Base-by-base conservation (phyloP, 106 monocot species). In the Acanthochlamys bracteata region DNA sequence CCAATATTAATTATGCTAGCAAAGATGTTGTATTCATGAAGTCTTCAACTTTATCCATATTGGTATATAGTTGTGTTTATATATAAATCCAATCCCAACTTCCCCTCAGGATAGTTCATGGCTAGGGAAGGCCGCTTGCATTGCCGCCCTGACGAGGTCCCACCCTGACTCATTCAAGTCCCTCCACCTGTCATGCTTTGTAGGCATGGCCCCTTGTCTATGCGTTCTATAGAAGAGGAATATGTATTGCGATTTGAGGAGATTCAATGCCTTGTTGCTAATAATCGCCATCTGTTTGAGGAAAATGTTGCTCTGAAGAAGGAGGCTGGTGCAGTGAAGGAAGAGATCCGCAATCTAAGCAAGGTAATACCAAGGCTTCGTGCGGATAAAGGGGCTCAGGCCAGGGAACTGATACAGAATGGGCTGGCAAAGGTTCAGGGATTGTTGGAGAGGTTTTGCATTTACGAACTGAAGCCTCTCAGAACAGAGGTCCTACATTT, bases 351-450 rank as follows among this genome's bases (percentile, higher is more conserved):
- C 63, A 42, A 39, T 19, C 16, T 74, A 53, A 64, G 83, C 27
- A 71, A 83, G 33, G 64, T 73, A 10, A 69, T 83, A 6, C 74
- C 80, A 10, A 71, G 67, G 67, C 40, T 83, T 22, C 69, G 83
- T 42, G 77, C 83, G 13, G 83, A 87, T 7, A 87, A 83, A 69
- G 87, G 83, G 59, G 47, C 51, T 7, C 67, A 75, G 61, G 21
- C 74, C 7, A 66, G 83, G 57, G 80, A 87, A 23, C 53, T 78
- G 24, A 82, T 82, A 27, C 76, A 89, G 66, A 82, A 54, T 58
- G 74, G 72, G 66, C 39, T 89, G 17, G 84, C 82, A 67, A 74
- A 72, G 7, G 84, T n/a, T n/a, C n/a, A n/a, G n/a, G n/a, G n/a
- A n/a, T n/a, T n/a, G n/a, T n/a, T n/a, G n/a, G n/a, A n/a, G n/a